These are phyloP conservation scores for Lecanicillium sp. DNA, from an alignment of 2,329 filamentous ascomycete genomes.

Conservation along the genomic window DNA sequence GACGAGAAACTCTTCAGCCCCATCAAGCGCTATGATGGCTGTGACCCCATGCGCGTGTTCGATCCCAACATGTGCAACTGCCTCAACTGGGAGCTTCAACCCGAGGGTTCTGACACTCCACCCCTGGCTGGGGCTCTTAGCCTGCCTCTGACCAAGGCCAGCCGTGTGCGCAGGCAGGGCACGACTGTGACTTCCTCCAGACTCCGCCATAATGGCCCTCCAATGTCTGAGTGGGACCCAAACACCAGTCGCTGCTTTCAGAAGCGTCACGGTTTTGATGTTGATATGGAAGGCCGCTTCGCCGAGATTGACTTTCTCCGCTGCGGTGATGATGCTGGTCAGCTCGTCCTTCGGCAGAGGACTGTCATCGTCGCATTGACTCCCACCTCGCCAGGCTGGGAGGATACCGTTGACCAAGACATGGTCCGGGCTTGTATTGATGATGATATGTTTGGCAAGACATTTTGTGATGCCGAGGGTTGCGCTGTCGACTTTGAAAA, in stretches of 20 bases:
- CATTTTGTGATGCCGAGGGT: not conserved
- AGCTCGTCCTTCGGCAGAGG: not conserved
- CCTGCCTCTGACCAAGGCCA: not conserved
- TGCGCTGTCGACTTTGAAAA: not conserved
- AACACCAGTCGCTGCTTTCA: not conserved
- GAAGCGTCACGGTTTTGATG: not conserved
- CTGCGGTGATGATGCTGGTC: not conserved
- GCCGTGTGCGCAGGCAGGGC: too few species aligned
- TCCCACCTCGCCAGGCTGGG: not conserved
- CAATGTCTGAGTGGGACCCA: not conserved
- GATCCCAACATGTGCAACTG: constrained; percentile 13
- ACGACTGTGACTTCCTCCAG: too few species aligned
- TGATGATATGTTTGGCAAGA: not conserved
- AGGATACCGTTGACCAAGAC: not conserved
- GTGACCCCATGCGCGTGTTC: not conserved
- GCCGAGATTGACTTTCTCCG: not conserved
- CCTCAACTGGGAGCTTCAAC: not conserved
- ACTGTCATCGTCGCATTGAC: not conserved
- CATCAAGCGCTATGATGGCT: not conserved
- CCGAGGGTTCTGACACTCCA: too few species aligned
- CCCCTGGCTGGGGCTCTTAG: too few species aligned
- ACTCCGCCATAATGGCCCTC: too few species aligned
- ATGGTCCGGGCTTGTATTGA: not conserved
- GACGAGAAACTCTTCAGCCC: not conserved
- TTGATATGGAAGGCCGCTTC: not conserved